Base-by-base conservation (phyloP, 2,329 filamentous ascomycete genomes). In the Chaetomium globosum region DNA sequence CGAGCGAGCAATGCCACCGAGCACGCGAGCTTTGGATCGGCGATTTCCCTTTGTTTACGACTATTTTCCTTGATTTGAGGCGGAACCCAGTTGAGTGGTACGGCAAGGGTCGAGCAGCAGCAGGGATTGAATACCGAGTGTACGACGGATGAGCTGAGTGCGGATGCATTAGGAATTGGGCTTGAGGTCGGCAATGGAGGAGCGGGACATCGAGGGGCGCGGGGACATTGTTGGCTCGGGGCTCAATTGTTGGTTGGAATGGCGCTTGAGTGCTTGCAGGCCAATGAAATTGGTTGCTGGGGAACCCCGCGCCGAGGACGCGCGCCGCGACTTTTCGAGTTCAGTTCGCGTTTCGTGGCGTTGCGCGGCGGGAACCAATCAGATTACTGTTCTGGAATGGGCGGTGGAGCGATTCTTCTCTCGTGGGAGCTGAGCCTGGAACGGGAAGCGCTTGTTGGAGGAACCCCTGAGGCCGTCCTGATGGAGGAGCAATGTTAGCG, bases 241-340 rank as follows among this genome's bases (percentile, higher is more conserved):
- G 6, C 9, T 51, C 2, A n/a, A 51, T 59, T 58, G 62, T 59
- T 65, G 58, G 55, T 55, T 62, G 26, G 43, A 56, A 49, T 21
- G 31, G 43, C 33, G 39, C 16, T 58, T 31, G 54, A 59, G 54
- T 26, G 48, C 36, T 46, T 53, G 58, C 63, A 58, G 55, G 43
- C 65, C 67, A 69, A 69, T 67, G 39, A 67, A 54, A 51, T 30
- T 23, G 56, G 60, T 60, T 56, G 55, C 53, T 52, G 66, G 61
- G 61, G 59, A 64, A 69, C 67, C 67, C 67, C 67, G 65, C 67
- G 59, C 55, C n/a, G 26, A 3, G 46, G 48, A 63, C 61, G 64
- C 64, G 61, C 56, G 36, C 19, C 67, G 67, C 63, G 67, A 68
- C 57, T 67, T 68, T 68, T 68, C 65, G 65, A 61, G 66, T 39